phyloP scores from a whole-genome alignment of 2,329 filamentous ascomycete genomes.

The Herpotrichia juniperi region DNA sequence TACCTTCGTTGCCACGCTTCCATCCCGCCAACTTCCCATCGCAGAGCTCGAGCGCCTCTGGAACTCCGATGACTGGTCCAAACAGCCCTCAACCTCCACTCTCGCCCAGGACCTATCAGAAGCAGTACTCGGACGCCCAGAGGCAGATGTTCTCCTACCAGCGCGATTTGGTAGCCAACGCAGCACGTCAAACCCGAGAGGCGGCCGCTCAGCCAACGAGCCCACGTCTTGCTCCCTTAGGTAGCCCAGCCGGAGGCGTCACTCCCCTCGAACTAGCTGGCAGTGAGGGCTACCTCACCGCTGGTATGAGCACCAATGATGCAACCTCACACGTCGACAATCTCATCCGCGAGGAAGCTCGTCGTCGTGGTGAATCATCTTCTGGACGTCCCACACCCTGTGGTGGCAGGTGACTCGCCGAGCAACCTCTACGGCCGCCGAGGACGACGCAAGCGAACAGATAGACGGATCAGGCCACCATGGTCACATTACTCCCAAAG shows the following conservation, averaged over 20 bases:
- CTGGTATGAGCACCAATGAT: slow-evolving; percentile 48
- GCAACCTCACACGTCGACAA: slow-evolving; percentile 51
- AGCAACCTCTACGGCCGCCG: slow-evolving; percentile 4
- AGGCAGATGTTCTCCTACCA: slow-evolving; percentile 57
- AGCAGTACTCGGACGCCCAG: slow-evolving; percentile 56
- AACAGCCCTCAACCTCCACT: slow-evolving; percentile 51
- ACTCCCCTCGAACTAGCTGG: slow-evolving; percentile 59
- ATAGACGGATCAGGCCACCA: slow-evolving; percentile 6
- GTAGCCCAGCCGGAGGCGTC: slow-evolving; percentile 59
- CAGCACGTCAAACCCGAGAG: slow-evolving; percentile 29
- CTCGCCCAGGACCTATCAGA: slow-evolving; percentile 51
- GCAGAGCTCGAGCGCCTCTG: slow-evolving; percentile 43
- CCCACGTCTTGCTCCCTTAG: slow-evolving; percentile 56
- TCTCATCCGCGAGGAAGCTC: slow-evolving; percentile 53
- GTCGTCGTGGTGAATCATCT: slow-evolving; percentile 42
- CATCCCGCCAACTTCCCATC: slow-evolving; percentile 59
- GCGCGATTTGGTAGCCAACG: slow-evolving; percentile 49
- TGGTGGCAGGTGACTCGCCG: slow-evolving; percentile 39
- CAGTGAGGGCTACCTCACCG: slow-evolving; percentile 53
- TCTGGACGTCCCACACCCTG: slow-evolving; percentile 35
- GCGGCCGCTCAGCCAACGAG: slow-evolving; percentile 49
- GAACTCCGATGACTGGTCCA: slow-evolving; percentile 44
- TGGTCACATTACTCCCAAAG: slow-evolving; percentile 10
- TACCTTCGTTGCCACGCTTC: slow-evolving; percentile 58
- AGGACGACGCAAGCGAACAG: slow-evolving; percentile 1